Evolutionary conservation across 2,329 filamentous ascomycete genomes (phyloP).

Genomic region (Beauveria scarabaeidicola): DNA sequence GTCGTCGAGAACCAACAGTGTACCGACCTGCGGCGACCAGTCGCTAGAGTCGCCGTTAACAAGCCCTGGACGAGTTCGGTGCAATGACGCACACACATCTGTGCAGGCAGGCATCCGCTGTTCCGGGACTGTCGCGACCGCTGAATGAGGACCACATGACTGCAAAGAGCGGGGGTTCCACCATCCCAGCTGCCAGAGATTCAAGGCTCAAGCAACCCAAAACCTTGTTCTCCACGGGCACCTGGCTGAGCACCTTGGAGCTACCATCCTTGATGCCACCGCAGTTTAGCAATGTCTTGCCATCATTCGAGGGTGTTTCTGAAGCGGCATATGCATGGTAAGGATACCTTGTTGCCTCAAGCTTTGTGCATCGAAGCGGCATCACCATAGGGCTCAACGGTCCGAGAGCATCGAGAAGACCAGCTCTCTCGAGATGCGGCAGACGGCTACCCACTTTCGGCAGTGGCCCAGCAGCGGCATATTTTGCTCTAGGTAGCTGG

Average conservation of each 20-base stretch:
- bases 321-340: too few species aligned
- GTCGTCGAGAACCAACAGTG: neutral
- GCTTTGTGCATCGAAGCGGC: neutral
- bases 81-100: neutral
- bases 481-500: neutral
- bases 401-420: neutral
- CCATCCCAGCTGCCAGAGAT: neutral
- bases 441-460: neutral
- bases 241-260: neutral
- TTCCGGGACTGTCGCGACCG: neutral
- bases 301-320: neutral
- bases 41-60: neutral
- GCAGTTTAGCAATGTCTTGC: neutral
- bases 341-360: neutral
- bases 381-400: neutral
- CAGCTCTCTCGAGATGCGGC: neutral
- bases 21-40: neutral
- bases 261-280: neutral
- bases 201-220: neutral
- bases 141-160: neutral
- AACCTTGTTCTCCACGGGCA: conserved; percentile 5
- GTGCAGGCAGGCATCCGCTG: neutral
- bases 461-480: neutral
- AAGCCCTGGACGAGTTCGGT: neutral
- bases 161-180: neutral